phyloP scores from a whole-genome alignment of 1,284 basidiomycete genomes.

The Inonotus hispidus region DNA sequence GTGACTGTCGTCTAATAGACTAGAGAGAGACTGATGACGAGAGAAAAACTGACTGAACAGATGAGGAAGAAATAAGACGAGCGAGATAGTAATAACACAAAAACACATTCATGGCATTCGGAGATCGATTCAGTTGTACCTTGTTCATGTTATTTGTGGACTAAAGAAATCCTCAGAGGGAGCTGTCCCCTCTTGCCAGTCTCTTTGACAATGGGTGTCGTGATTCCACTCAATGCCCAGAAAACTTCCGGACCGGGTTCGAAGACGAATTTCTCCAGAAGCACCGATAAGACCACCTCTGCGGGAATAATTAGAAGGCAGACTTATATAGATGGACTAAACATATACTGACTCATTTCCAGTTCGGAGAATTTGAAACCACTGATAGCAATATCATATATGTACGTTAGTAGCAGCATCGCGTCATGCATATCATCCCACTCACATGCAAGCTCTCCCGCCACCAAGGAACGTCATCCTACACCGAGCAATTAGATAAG shows the following conservation, averaged over 20 bases:
- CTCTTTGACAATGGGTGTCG: conserved; percentile 2
- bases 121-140: too few species aligned
- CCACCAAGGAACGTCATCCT: conserved; percentile 21
- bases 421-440: not conserved
- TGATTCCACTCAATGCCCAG: conserved; percentile 11
- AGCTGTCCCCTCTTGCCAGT: not conserved
- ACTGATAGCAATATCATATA: too few species aligned
- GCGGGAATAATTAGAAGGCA: not conserved
- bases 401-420: not conserved
- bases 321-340: too few species aligned
- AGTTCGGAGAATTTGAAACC: conserved; percentile 18
- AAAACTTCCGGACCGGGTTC: conserved; percentile 5
- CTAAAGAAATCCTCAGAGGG: conserved; percentile 11
- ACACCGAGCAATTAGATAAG: not conserved
- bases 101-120: too few species aligned
- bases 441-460: conserved; percentile 19
- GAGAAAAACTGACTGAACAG: too few species aligned
- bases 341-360: conserved; percentile 16
- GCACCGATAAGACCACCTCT: conserved; percentile 17
- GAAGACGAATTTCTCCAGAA: conserved; percentile 18
- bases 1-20: too few species aligned
- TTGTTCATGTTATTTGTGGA: not conserved
- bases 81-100: not conserved
- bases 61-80: not conserved
- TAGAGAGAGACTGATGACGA: too few species aligned